Conservation (phyloP, 1,284 basidiomycete species). For the Abortiporus biennis region DNA sequence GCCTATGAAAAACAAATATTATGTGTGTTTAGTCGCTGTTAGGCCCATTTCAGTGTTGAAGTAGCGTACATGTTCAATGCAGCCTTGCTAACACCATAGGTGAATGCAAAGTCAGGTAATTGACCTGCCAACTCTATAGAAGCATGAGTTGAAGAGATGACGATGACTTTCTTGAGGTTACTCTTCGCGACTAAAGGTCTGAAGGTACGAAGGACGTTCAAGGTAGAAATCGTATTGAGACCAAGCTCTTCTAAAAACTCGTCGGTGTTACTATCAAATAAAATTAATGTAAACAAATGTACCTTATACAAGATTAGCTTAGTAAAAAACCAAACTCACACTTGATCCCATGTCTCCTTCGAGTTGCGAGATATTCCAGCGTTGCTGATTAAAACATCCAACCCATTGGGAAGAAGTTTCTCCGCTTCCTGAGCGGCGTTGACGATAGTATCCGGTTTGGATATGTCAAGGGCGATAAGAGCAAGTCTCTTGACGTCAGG, state of each 20-base stretch:
- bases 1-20: neutral
- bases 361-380: neutral
- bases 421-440: neutral
- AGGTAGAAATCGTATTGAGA: neutral
- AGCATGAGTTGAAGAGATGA: neutral
- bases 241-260: neutral
- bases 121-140: neutral
- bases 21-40: neutral
- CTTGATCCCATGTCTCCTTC: neutral
- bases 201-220: neutral
- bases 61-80: neutral
- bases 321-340: neutral
- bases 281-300: neutral
- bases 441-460: neutral
- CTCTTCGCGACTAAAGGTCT: constrained; percentile 1
- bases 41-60: neutral
- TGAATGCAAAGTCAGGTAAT: too few species aligned
- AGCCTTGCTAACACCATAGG: neutral
- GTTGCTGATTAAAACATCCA: constrained; percentile 1
- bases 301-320: too few species aligned
- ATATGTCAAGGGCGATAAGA: neutral
- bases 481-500: neutral
- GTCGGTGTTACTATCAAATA: neutral
- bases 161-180: neutral
- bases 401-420: neutral